Percentiles rank a stretch among this genome's conserved stretches.
phyloP scores from a whole-genome alignment of 2,329 filamentous ascomycete genomes.

The Bertia moriformis region DNA sequence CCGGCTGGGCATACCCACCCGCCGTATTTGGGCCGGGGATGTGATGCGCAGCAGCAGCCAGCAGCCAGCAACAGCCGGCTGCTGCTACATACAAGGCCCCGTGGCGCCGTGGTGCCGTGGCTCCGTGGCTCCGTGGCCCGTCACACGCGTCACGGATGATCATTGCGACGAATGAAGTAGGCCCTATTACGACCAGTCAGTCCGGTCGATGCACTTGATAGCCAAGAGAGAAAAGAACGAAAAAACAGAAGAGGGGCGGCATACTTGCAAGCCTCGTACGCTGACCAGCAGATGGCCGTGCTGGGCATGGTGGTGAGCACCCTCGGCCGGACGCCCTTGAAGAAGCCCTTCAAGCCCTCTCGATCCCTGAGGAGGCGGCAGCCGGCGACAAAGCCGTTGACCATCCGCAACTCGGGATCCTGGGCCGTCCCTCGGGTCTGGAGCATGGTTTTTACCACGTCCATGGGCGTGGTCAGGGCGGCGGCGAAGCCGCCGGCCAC shows the following conservation, averaged over 20 bases:
- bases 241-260: slow-evolving; percentile 11
- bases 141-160: too few species aligned
- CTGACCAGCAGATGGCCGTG: slow-evolving; percentile 97
- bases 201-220: too few species aligned
- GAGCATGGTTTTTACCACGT: slow-evolving; percentile 94
- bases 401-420: slow-evolving; percentile 69
- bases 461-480: slow-evolving; percentile 85
- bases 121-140: too few species aligned
- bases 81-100: too few species aligned
- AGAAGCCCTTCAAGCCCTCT: slow-evolving; percentile 76
- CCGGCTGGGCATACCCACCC: too few species aligned
- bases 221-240: background rate
- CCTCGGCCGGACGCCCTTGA: slow-evolving; percentile 79
- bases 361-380: slow-evolving; percentile 69
- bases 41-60: too few species aligned
- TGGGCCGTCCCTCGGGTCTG: slow-evolving; percentile 78
- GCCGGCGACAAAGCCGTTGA: slow-evolving; percentile 67
- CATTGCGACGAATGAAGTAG: background rate
- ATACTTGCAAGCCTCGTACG: slow-evolving; percentile 56
- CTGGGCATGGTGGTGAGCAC: slow-evolving; percentile 96
- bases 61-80: too few species aligned
- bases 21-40: too few species aligned
- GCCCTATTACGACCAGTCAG: slow-evolving; percentile 3
- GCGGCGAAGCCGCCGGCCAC: slow-evolving; percentile 87
- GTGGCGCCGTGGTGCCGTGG: too few species aligned